phyloP scores from a whole-genome alignment of 257 asterid genomes.

The Voacanga thouarsii region DNA sequence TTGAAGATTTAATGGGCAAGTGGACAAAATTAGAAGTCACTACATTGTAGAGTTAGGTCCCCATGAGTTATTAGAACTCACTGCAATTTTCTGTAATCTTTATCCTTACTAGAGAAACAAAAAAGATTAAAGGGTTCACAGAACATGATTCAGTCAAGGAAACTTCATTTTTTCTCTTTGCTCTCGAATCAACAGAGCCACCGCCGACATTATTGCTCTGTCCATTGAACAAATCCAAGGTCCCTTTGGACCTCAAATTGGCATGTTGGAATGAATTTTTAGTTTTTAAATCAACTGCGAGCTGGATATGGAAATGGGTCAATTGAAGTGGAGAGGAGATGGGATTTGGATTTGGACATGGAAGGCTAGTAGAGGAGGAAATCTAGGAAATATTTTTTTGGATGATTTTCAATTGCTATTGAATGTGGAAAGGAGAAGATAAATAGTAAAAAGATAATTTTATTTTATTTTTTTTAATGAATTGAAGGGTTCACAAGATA shows the following conservation, averaged over 20 bases:
- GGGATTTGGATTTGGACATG: too few relatives aligned
- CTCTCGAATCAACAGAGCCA: conserved; percentile 33
- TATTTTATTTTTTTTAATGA: too few relatives aligned
- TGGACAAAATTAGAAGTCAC: neutral
- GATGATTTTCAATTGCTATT: too few relatives aligned
- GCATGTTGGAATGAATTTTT: conserved; percentile 31
- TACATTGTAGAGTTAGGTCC: neutral
- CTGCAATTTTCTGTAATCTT: neutral
- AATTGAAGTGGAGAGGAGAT: too few relatives aligned
- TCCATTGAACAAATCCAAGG: conserved; percentile 49
- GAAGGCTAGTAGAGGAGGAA: too few relatives aligned
- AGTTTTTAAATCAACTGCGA: too few relatives aligned
- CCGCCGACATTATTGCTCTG: conserved; percentile 28
- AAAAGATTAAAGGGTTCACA: neutral
- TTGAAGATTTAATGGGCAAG: neutral
- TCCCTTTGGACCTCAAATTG: conserved; percentile 43
- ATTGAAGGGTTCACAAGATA: too few relatives aligned
- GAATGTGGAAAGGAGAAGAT: too few relatives aligned
- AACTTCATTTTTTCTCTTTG: conserved; percentile 60
- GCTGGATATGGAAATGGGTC: too few relatives aligned
- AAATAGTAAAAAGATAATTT: too few relatives aligned
- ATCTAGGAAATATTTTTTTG: too few relatives aligned
- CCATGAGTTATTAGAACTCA: neutral
- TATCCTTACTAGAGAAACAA: neutral
- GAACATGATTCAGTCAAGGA: neutral